These are phyloP conservation scores for Mollisia scopiformis DNA, from an alignment of 2,329 filamentous ascomycete genomes.

Conservation along the genomic window DNA sequence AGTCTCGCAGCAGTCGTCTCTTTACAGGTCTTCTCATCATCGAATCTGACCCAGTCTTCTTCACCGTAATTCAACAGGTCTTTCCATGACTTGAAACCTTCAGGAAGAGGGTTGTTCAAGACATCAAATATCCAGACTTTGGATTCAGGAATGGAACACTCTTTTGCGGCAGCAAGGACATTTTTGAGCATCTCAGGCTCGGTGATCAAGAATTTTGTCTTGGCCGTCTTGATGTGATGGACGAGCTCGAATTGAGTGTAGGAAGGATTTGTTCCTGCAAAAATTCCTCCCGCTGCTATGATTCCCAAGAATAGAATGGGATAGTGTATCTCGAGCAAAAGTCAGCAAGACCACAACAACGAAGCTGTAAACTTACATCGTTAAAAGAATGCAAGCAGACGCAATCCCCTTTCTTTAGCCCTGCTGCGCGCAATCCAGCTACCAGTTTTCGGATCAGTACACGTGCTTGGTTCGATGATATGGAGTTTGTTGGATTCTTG, in stretches of 20 bases:
- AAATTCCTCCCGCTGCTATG: constrained; percentile 34
- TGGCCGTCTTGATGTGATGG: constrained; percentile 33
- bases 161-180: constrained; percentile 26
- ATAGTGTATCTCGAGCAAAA: constrained; percentile 26
- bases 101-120: constrained; percentile 21
- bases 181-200: constrained; percentile 28
- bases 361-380: constrained; percentile 25
- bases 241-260: constrained; percentile 34
- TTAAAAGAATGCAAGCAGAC: constrained; percentile 36
- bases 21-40: constrained; percentile 27
- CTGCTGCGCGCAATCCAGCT: constrained; percentile 31
- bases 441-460: constrained; percentile 30
- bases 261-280: constrained; percentile 34
- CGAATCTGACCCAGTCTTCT: constrained; percentile 30
- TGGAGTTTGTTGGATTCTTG: constrained; percentile 24
- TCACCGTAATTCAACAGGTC: constrained; percentile 28
- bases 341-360: not conserved
- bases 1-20: constrained; percentile 47
- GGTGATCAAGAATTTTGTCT: constrained; percentile 31
- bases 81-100: constrained; percentile 26
- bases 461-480: constrained; percentile 32
- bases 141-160: constrained; percentile 30
- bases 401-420: constrained; percentile 33
- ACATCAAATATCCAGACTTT: constrained; percentile 34
- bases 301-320: constrained; percentile 29